A percentile compares a stretch with the other conserved stretches of the same genome.
phyloP scores from a whole-genome alignment of 2,329 filamentous ascomycete genomes.

The Moelleriella libera region DNA sequence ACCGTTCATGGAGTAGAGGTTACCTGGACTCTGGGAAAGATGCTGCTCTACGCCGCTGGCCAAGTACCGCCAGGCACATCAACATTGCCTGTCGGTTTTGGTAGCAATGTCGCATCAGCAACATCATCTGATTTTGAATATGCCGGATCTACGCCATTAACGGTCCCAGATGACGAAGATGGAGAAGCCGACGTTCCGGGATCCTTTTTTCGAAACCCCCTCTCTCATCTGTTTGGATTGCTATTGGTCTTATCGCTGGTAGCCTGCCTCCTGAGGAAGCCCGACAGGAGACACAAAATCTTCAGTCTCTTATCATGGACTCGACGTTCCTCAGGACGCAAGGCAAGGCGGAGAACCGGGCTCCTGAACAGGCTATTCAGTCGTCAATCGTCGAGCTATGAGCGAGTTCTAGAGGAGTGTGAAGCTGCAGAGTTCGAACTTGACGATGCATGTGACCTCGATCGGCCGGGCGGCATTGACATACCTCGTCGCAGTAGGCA shows the following conservation, averaged over 20 bases:
- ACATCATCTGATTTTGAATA: constrained; percentile 71
- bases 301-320: constrained; percentile 14
- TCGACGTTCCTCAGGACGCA: constrained; percentile 14
- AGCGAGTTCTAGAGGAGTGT: constrained; percentile 75
- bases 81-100: constrained; percentile 73
- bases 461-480: constrained; percentile 48
- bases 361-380: constrained; percentile 53
- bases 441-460: constrained; percentile 49
- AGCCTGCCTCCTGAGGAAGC: constrained; percentile 62
- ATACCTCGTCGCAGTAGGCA: constrained; percentile 40
- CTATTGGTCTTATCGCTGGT: constrained; percentile 16
- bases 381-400: constrained; percentile 47
- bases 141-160: constrained; percentile 44
- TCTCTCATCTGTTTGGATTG: constrained; percentile 36
- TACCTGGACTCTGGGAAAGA: constrained; percentile 94
- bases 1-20: constrained; percentile 86
- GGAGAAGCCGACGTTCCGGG: not conserved
- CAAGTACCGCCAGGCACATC: constrained; percentile 55
- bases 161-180: constrained; percentile 9
- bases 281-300: constrained; percentile 47
- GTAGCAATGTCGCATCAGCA: constrained; percentile 57
- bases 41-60: constrained; percentile 85
- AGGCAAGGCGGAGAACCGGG: constrained; percentile 35
- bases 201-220: constrained; percentile 34
- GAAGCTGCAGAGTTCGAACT: constrained; percentile 67